Evolutionary conservation across 2,329 filamentous ascomycete genomes (phyloP).

Genomic region (Ceratocystis eucalypticola): DNA sequence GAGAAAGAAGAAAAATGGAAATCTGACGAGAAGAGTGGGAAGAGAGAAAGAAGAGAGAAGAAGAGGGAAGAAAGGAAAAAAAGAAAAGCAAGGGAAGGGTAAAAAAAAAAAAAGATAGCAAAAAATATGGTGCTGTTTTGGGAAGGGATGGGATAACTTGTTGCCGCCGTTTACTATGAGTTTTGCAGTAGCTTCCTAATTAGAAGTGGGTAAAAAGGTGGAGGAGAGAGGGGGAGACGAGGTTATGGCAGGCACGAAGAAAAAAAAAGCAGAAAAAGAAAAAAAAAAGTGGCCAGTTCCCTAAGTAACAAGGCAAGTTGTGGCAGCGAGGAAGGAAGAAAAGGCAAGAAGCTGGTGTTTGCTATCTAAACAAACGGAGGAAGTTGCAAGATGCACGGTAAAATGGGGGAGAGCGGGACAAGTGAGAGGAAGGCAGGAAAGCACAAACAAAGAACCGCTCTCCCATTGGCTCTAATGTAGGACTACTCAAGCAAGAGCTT

Average conservation of each 20-base stretch:
- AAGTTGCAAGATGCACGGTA: slow-evolving; percentile 8
- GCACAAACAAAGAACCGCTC: neutral
- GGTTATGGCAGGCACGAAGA: neutral
- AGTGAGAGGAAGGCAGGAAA: neutral
- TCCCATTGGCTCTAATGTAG: neutral
- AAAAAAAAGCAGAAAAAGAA: neutral
- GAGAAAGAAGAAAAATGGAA: slow-evolving; percentile 20
- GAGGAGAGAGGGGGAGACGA: neutral
- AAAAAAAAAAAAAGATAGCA: slow-evolving; percentile 10
- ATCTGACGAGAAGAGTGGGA: slow-evolving; percentile 20
- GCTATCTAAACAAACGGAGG: neutral
- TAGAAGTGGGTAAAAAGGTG: slow-evolving; percentile 3
- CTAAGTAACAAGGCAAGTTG: slow-evolving; percentile 13
- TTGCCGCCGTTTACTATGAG: slow-evolving; percentile 1
- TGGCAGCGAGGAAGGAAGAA: neutral
- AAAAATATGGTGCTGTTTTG: slow-evolving; percentile 18
- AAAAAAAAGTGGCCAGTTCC: slow-evolving; percentile 12
- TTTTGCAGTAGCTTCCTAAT: slow-evolving; percentile 6
- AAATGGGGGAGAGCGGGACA: neutral
- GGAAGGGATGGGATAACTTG: slow-evolving; percentile 8
- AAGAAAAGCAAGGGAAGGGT: slow-evolving; percentile 2
- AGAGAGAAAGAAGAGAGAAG: slow-evolving; percentile 5
- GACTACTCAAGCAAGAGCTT: neutral
- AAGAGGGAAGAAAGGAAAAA: slow-evolving; percentile 3
- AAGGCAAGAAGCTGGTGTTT: no score